Percentiles rank a stretch among this genome's conserved stretches.
phyloP scores from a whole-genome alignment of 306 rosid species.

The Leucaena leucocephala region DNA sequence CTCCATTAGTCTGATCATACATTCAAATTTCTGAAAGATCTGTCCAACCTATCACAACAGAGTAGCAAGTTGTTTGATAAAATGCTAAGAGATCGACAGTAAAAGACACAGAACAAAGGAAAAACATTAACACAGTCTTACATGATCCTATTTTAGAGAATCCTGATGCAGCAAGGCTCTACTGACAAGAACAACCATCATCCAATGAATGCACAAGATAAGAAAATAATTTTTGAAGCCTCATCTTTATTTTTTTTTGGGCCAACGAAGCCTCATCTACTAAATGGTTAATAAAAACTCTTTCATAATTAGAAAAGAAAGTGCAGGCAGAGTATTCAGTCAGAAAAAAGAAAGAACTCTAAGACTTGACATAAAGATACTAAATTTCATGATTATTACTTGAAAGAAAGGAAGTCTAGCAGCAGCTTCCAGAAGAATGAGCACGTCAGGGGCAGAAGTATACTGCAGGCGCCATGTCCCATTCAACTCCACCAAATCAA shows the following conservation, averaged over 20 bases:
- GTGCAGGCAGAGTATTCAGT: neutral
- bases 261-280: neutral
- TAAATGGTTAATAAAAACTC: conserved; percentile 6
- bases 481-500: conserved; percentile 63
- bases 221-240: conserved; percentile 23
- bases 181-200: neutral
- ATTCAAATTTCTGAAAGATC: conserved; percentile 92
- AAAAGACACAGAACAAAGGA: neutral
- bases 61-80: conserved; percentile 24
- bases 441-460: conserved; percentile 93
- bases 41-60: conserved; percentile 72
- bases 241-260: neutral
- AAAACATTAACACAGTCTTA: conserved; percentile 6
- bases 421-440: conserved; percentile 84
- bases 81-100: neutral
- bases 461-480: conserved; percentile 96
- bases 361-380: neutral
- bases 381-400: conserved; percentile 40
- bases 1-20: conserved; percentile 57
- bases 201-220: conserved; percentile 21
- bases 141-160: neutral
- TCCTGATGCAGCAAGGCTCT: conserved; percentile 10
- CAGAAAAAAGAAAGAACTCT: neutral
- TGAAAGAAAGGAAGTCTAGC: conserved; percentile 85
- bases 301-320: neutral